Conservation (phyloP, 1,139 yeast genomes). For the Blastobotrys raffinosifermentans region DNA sequence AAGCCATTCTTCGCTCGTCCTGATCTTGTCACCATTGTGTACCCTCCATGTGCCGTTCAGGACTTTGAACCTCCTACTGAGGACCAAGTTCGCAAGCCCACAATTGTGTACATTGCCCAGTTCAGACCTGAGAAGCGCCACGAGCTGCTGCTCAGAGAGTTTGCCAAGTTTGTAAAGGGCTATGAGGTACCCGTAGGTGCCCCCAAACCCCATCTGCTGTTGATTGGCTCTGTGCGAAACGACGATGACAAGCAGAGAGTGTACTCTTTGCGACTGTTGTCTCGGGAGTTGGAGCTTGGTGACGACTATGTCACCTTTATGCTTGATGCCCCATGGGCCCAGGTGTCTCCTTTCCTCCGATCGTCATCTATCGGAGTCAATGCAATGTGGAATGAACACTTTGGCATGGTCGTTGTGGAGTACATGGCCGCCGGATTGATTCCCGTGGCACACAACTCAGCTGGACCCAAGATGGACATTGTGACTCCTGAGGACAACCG, state of each 20-base stretch:
- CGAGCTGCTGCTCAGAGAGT: conserved; percentile 57
- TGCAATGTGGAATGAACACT: conserved; percentile 99
- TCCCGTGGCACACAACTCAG: conserved; percentile 89
- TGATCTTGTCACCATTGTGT: conserved; percentile 46
- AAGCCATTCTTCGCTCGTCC: conserved; percentile 27
- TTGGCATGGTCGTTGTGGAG: conserved; percentile 96
- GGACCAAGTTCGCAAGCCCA: conserved; percentile 40
- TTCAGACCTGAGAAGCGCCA: conserved; percentile 96
- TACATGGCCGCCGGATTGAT: conserved; percentile 81
- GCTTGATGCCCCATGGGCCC: conserved; percentile 68
- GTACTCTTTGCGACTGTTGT: conserved; percentile 41
- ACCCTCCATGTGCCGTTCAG: conserved; percentile 85
- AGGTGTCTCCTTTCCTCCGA: conserved; percentile 50
- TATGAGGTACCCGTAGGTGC: conserved; percentile 13
- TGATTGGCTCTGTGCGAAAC: conserved; percentile 82
- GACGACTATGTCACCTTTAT: conserved; percentile 50
- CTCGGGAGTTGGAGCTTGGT: conserved; percentile 44
- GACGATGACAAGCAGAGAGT: conserved; percentile 60
- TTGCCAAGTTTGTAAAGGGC: conserved; percentile 42
- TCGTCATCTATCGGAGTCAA: conserved; percentile 73
- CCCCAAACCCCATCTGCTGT: conserved; percentile 43
- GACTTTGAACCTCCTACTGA: conserved; percentile 32
- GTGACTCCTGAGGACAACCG: conserved; percentile 42
- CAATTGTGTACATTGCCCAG: conserved; percentile 78
- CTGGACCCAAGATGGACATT: conserved; percentile 89